These are phyloP conservation scores for Nyssa sinensis DNA, from an alignment of 148 eudicot species.

Conservation along the genomic window DNA sequence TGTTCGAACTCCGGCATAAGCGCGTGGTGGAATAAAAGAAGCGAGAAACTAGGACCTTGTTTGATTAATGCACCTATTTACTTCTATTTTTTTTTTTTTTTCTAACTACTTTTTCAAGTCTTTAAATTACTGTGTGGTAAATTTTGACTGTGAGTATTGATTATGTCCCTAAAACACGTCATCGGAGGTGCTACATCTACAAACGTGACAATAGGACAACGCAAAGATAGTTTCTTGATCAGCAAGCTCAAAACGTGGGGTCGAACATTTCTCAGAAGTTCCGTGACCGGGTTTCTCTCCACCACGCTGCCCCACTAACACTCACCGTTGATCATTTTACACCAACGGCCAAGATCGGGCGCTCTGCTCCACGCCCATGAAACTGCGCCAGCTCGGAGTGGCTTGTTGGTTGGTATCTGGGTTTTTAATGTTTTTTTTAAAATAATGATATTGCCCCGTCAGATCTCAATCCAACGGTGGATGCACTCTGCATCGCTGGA, in stretches of 20 bases:
- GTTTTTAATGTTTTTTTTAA: background rate
- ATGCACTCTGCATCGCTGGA: background rate
- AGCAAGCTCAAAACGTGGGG: constrained; percentile 15
- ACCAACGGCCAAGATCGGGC: constrained; percentile 12
- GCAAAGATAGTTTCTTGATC: constrained; percentile 7
- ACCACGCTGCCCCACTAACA: constrained; percentile 4
- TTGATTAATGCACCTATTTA: background rate
- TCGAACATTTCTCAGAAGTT: constrained; percentile 48
- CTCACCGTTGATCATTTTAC: constrained; percentile 13
- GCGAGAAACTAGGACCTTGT: background rate
- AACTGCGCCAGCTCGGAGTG: constrained; percentile 29
- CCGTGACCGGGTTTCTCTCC: constrained; percentile 40
- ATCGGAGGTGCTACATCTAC: background rate
- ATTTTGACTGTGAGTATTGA: constrained; percentile 3
- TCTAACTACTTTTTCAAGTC: too few species aligned
- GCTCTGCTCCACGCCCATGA: constrained; percentile 13
- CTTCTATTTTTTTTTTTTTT: too few species aligned
- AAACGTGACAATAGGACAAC: constrained; percentile 14
- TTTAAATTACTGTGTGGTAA: constrained; percentile 9
- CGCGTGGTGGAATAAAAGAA: background rate
- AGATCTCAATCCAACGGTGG: constrained; percentile 28
- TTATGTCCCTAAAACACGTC: background rate
- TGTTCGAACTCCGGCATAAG: constrained; percentile 10
- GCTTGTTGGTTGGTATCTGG: constrained; percentile 10
- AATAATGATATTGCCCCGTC: constrained; percentile 37